A percentile compares a stretch with the other conserved stretches of the same genome.
These are phyloP conservation scores for Debaryomyces prosopidis DNA, from an alignment of 805 yeast species.

Conservation along the genomic window DNA sequence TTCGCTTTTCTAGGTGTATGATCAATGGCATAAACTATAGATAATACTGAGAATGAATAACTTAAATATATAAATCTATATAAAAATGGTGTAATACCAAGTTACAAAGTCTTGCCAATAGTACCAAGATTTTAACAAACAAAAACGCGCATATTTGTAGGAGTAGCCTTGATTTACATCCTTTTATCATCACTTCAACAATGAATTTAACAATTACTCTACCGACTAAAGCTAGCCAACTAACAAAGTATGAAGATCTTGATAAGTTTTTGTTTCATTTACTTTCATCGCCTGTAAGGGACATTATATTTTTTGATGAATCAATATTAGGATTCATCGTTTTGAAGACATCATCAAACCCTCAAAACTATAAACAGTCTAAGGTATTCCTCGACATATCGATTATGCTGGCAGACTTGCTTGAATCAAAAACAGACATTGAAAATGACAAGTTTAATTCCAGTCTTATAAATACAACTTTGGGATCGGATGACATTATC, in stretches of 20 bases:
- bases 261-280: constrained; percentile 1
- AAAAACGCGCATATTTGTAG: too few relatives aligned
- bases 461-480: constrained; percentile 4
- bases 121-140: too few relatives aligned
- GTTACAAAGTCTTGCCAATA: too few relatives aligned
- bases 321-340: constrained; percentile 26
- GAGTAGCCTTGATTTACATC: background rate
- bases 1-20: too few relatives aligned
- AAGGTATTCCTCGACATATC: constrained; percentile 18
- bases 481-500: constrained; percentile 9
- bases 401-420: constrained; percentile 18
- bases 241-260: background rate
- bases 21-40: too few relatives aligned
- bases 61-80: too few relatives aligned
- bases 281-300: constrained; percentile 6
- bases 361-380: constrained; percentile 4
- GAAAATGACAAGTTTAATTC: constrained; percentile 2
- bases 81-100: too few relatives aligned
- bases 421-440: constrained; percentile 9
- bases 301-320: constrained; percentile 34
- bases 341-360: constrained; percentile 10
- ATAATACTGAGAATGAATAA: too few relatives aligned
- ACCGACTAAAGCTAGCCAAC: constrained; percentile 4
- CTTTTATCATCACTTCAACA: background rate
- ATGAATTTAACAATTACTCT: constrained; percentile 9